Percentiles rank a stretch among this genome's conserved stretches.
phyloP scores from a whole-genome alignment of 2,329 filamentous ascomycete species.

The Colletotrichum musicola region DNA sequence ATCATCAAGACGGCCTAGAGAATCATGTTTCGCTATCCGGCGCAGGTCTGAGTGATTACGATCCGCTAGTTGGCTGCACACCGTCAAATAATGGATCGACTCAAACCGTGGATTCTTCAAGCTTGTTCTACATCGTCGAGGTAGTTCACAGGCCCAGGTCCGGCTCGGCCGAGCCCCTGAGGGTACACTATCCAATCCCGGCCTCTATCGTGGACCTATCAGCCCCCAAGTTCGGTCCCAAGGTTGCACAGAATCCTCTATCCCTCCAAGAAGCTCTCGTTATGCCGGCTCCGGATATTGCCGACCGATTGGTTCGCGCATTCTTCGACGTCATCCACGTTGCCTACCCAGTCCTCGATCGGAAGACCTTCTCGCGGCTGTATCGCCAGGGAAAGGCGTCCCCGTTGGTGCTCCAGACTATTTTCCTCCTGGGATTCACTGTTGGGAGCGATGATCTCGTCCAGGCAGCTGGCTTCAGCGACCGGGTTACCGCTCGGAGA shows the following conservation, averaged over 20 bases:
- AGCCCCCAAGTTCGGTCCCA: not conserved
- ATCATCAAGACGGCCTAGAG: not conserved
- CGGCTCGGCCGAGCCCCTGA: constrained; percentile 13
- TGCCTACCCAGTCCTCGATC: constrained; percentile 19
- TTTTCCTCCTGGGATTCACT: constrained; percentile 15
- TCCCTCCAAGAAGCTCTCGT: not conserved
- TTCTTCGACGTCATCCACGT: constrained; percentile 10
- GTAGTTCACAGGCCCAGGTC: constrained; percentile 17
- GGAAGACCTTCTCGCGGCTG: not conserved
- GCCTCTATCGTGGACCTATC: constrained; percentile 17
- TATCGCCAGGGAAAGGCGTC: constrained; percentile 16
- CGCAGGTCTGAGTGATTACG: not conserved
- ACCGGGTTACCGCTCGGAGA: constrained; percentile 14
- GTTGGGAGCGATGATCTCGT: constrained; percentile 23
- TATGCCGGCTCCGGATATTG: constrained; percentile 1
- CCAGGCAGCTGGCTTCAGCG: constrained; percentile 18
- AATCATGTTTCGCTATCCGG: not conserved
- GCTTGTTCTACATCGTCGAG: constrained; percentile 17
- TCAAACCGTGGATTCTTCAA: not conserved
- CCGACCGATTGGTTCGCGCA: constrained; percentile 1
- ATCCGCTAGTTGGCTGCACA: not conserved
- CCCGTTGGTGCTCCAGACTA: constrained; percentile 12
- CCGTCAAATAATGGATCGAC: not conserved
- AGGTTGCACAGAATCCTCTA: not conserved
- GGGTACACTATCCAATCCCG: constrained; percentile 23